Evolutionary conservation across 2,329 filamentous ascomycete species (phyloP), one percentile per base, ranked within the genome.

Genomic region (Aspergillus piperis): DNA sequence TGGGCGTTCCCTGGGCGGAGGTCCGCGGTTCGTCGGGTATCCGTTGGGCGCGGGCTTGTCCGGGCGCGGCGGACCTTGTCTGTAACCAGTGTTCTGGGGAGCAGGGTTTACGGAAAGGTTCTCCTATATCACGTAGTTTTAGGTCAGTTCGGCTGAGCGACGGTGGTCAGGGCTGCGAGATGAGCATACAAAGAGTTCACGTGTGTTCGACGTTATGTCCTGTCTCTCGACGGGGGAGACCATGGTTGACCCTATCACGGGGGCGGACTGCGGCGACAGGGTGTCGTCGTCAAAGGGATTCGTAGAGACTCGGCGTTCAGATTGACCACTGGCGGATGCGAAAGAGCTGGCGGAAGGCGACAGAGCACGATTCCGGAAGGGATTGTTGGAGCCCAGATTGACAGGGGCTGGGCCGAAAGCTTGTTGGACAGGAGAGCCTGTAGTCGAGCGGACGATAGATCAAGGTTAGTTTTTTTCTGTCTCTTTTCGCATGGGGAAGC

Each of bases 171-270:
- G 58, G 57, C 42, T 58, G 17, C 27, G 56, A 51, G 41, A 39
- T 36, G 19, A 5, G 83, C 84, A 73, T 83, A 87, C 85, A 79
- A 87, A 87, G 65, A 87, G 79, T 64, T 86, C 84, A 62, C 82
- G 80, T 55, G 83, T 81, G 64, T 82, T 77, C 57, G 78, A 80
- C 65, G 79, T 80, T 58, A 77, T 68, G 56, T 78, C 73, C 55
- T 78, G 73, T 60, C 78, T 73, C 17, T 71, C 68, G 50, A 64
- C 67, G 38, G 70, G 69, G 21, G 76, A 74, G 27, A 70, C 62
- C 64, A 72, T 70, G 41, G 64, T 70, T 39, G 65, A 70, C 36
- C 68, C 66, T 19, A 67, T 65, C 23, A 68, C 64, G 21, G 74
- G 73, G 25, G 71, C 70, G 7, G 74, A 76, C 63, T 74, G 75